These are phyloP conservation scores for Trypanosoma avium DNA, from an alignment of 208 protist species.

Conservation along the genomic window DNA sequence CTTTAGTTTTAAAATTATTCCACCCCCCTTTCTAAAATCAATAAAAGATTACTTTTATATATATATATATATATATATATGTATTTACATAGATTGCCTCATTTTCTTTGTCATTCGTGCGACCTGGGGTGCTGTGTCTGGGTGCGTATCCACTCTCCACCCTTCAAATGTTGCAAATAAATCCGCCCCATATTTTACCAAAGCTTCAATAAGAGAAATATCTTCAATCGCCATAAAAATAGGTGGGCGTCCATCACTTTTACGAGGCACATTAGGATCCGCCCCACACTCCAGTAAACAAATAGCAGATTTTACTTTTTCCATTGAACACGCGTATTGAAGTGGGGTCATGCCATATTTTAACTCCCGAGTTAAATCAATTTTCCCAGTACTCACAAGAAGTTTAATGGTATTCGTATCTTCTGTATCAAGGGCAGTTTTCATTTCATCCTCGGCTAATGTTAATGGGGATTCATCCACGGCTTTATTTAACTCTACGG, in stretches of 20 bases:
- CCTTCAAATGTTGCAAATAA: conserved; percentile 71
- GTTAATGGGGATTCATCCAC: conserved; percentile 56
- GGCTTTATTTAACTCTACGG: conserved; percentile 65
- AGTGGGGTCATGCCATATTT: conserved; percentile 83
- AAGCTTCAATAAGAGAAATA: conserved; percentile 52
- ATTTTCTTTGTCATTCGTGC: conserved; percentile 40
- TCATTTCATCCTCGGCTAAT: conserved; percentile 60
- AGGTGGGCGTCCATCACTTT: conserved; percentile 67
- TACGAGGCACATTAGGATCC: conserved; percentile 61
- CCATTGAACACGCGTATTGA: conserved; percentile 68
- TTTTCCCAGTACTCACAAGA: conserved; percentile 42
- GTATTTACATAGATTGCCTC: conserved; percentile 40
- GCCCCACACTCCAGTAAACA: conserved; percentile 73
- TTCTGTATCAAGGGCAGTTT: conserved; percentile 50
- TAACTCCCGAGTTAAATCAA: conserved; percentile 54
- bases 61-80: too few species aligned
- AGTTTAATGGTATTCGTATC: conserved; percentile 46
- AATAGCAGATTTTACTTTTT: conserved; percentile 52
- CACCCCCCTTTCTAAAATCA: too few species aligned
- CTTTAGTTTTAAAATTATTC: conserved; percentile 13
- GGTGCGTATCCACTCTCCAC: conserved; percentile 70
- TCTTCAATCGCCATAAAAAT: conserved; percentile 89
- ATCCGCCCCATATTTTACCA: conserved; percentile 75
- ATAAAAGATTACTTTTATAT: too few species aligned
- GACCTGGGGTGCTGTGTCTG: conserved; percentile 74